Evolutionary conservation across 2,329 filamentous ascomycete species (phyloP), one percentile per base, ranked within the genome.

Genomic region (Calonectria pauciramosa): DNA sequence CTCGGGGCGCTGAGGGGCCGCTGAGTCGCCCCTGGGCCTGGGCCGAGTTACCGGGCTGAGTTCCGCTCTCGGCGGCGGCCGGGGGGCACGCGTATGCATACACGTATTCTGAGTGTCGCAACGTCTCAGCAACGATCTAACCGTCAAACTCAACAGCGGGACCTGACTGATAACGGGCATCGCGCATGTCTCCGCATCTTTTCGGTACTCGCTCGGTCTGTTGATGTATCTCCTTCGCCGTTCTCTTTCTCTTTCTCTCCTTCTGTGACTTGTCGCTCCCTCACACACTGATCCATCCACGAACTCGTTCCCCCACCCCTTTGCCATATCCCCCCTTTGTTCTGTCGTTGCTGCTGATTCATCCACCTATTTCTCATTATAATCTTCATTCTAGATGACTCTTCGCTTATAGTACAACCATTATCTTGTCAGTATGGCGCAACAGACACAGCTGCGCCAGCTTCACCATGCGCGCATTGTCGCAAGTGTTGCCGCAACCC

Each of bases 401-500:
- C 16, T 56, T 60, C 49, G 34, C 28, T 51, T 49, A 49, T 49
- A 49, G 20, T 56, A n/a, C 32, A 49, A 16, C 10, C 47, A n/a
- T 30, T 32, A 44, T 41, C 18, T 56, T 36, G 18, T 23, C 72
- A 36, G 6, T 71, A 77, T 64, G 59, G 82, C 82, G 81, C 79
- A 80, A 68, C 79, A 78, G 63, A 70, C 75, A 20, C 79, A 80
- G 18, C 75, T 74, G 10, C 81, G 80, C n/a, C 75, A 80, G 64
- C 86, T 91, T 78, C 88, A 90, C 77, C 91, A 89, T 81, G 93
- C 92, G 76, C 94, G 96, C 79, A 89, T 98, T 69, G 86, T 97
- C 71, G 96, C 96, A 77, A 96, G 96, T 80, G 88, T 96, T 72
- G 96, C 96, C 65, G 96, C 95, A 34, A 98, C 96, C 20, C 84